Base-by-base conservation (phyloP, 495 filamentous ascomycete genomes). In the Penicillium egyptiacum region DNA sequence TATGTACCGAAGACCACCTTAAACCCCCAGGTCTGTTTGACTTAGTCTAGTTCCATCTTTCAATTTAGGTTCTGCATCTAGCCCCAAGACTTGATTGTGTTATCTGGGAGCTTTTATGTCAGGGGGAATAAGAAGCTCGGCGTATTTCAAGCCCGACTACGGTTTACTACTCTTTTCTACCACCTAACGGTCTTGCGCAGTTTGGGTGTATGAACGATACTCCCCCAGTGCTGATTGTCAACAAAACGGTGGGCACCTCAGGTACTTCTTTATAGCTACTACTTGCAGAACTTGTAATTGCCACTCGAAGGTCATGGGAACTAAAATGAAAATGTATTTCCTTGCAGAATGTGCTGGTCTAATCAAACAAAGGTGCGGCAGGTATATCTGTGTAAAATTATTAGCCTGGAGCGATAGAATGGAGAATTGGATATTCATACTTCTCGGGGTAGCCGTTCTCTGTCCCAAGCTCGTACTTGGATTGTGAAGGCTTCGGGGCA, bases 301-400 rank as follows among this genome's bases (percentile, higher is more conserved):
- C 25, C 45, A 4, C 11, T 23, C 22, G 31, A 11, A 37, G 3
- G 23, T 39, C 35, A 39, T 39, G 35, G 19, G n/a, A 30, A 52
- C 12, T 19, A 26, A 31, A 53, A 51, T 10, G 16, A 43, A 47
- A 33, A 19, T 54, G 53, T 39, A 55, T 55, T 55, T 35, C 10
- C 25, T 43, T 41, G 39, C 50, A 43, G 44, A 17, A 39, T 39
- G 23, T 45, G 20, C 19, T 22, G 19, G 51, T 63, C 55, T 65
- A 59, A 60, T 70, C 68, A 82, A 64, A 70, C 68, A 72, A 83
- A 83, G 26, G 72, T 81, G 54, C 81, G 78, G 65, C 80, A 82
- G 33, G 80, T 72, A 54, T 83, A 83, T 60, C 81, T 83, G 55
- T 16, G 43, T 14, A 33, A 17, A 17, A 41, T 5, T 5, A 25